Evolutionary conservation across 108 stramenopile genomes (phyloP), one percentile per base, ranked within the genome.

Genomic region (Schizochytrium sp.): DNA sequence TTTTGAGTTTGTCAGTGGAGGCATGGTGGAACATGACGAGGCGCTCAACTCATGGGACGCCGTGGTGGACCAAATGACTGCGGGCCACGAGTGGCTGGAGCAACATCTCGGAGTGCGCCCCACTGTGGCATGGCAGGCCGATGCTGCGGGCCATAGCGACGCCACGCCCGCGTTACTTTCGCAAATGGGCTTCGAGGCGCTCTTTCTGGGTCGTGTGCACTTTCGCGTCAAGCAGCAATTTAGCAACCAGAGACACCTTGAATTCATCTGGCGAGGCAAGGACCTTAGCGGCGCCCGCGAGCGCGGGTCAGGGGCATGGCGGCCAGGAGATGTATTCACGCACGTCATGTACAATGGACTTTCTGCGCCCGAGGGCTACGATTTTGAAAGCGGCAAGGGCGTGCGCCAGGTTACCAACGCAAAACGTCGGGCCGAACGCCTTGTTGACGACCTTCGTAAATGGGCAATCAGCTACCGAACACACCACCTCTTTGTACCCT

Each of bases 311-410:
- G 76, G 48, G 19, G 45, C 76, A 6, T 83, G 76, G 76, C 12
- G 48, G 76, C 19, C 48, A 14, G 76, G 76, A 43, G 76, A 83
- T 23, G 51, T 83, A 6, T 83, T 83, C 76, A 83, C 76, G 10
- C 76, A 83, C 28, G 23, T 83, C 25, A 47, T 83, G 76, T 83
- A 83, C 76, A 47, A 83, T 47, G 76, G 76, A 0, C 48, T 83
- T 34, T 43, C 23, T 19, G 76, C 76, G 10, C 76, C 76, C 48
- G 76, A 83, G 48, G 76, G 76, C 6, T 83, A 53, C 51, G 76
- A 83, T 4, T 83, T 83, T 83, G 76, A 83, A 53, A 83, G 76
- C 76, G 76, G 76, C 23, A 83, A 83, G 76, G 76, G 76, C 25
- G 76, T 83, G 51, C 6, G 76, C 12, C 76, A 83, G 76, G 76